Percentiles rank a stretch among this genome's conserved stretches.
Conservation (phyloP, 176 grass and related monocot genomes). For the Bonia amplexicaulis region DNA sequence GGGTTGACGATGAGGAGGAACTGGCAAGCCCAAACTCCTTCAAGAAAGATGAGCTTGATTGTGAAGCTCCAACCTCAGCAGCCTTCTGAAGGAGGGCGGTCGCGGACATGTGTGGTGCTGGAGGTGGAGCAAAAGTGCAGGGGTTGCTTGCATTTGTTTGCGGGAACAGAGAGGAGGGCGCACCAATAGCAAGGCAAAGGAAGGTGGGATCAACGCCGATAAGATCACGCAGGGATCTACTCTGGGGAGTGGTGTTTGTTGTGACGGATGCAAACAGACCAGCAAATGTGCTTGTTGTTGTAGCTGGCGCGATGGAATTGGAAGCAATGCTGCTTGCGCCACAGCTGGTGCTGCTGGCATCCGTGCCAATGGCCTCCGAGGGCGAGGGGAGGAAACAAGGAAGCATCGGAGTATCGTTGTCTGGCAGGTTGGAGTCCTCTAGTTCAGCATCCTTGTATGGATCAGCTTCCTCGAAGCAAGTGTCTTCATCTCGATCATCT, state of each 20-base stretch:
- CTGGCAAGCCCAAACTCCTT: slow-evolving; percentile 45
- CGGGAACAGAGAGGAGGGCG: slow-evolving; percentile 28
- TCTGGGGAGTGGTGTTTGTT: slow-evolving; percentile 47
- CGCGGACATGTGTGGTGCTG: slow-evolving; percentile 48
- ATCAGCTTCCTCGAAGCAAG: slow-evolving; percentile 31
- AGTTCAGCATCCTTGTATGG: slow-evolving; percentile 23
- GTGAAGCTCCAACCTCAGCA: slow-evolving; percentile 40
- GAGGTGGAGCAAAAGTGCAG: slow-evolving; percentile 34
- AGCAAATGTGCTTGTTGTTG: slow-evolving; percentile 48
- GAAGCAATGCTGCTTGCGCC: slow-evolving; percentile 31
- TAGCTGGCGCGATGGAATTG: slow-evolving; percentile 40
- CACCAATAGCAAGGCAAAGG: slow-evolving; percentile 57
- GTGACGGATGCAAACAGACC: slow-evolving; percentile 50
- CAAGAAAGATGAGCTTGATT: slow-evolving; percentile 47
- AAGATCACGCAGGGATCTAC: slow-evolving; percentile 52
- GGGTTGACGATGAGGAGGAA: background rate
- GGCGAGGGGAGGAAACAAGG: slow-evolving; percentile 45
- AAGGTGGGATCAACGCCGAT: slow-evolving; percentile 59
- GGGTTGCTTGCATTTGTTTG: slow-evolving; percentile 40
- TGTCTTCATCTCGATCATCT: slow-evolving; percentile 24
- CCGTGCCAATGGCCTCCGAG: slow-evolving; percentile 46
- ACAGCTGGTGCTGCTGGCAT: slow-evolving; percentile 40
- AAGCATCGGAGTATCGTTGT: slow-evolving; percentile 33
- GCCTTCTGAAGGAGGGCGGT: slow-evolving; percentile 60
- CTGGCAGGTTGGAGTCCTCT: slow-evolving; percentile 32